phyloP scores from a whole-genome alignment of 805 yeast genomes.

The Metschnikowia corniflorae region DNA sequence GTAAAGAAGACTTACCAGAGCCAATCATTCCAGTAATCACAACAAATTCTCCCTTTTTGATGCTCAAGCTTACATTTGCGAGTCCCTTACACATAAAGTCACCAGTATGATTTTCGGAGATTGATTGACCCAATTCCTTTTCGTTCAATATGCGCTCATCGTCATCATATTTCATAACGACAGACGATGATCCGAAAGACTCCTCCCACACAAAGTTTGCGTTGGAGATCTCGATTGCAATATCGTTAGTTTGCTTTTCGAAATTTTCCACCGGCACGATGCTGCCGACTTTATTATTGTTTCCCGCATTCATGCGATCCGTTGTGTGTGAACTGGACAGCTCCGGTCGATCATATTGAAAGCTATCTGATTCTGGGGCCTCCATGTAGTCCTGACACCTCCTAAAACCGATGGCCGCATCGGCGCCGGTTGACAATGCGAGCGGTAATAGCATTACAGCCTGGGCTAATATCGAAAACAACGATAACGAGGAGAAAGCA shows the following conservation, averaged over 20 bases:
- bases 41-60: constrained; percentile 34
- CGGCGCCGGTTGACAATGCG: constrained; percentile 44
- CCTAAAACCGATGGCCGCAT: constrained; percentile 39
- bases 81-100: constrained; percentile 30
- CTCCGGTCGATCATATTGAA: too few species aligned
- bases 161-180: not conserved
- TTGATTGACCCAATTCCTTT: too few species aligned
- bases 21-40: constrained; percentile 44
- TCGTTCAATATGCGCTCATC: too few species aligned
- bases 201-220: constrained; percentile 18
- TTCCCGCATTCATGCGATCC: not conserved
- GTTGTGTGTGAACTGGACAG: not conserved
- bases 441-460: constrained; percentile 42
- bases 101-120: not conserved
- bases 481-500: constrained; percentile 41
- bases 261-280: not conserved
- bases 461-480: constrained; percentile 42
- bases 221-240: constrained; percentile 10
- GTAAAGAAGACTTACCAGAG: constrained; percentile 41
- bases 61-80: constrained; percentile 27
- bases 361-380: constrained; percentile 15
- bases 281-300: not conserved
- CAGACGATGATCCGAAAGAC: not conserved
- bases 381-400: constrained; percentile 24
- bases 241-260: not conserved